Conservation (phyloP, 129 eudicot genomes). For the Flaveria linearis region DNA sequence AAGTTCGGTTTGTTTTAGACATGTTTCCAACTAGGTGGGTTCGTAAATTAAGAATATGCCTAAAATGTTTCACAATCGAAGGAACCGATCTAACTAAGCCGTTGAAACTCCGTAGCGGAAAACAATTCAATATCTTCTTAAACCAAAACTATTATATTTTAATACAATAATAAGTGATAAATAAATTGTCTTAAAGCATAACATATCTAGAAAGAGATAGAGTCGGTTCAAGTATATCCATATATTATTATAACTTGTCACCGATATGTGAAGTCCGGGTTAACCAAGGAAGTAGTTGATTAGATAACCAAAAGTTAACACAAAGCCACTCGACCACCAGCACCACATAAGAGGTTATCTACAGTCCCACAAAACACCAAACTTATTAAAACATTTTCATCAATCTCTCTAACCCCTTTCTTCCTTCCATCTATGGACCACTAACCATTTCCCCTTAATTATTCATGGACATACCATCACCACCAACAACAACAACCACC, state of each 20-base stretch:
- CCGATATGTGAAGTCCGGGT: constrained; percentile 34
- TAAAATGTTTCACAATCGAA: too few species aligned
- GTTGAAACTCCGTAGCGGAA: too few species aligned
- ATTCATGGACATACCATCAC: constrained; percentile 49
- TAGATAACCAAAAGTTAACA: constrained; percentile 44
- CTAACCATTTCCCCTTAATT: constrained; percentile 18
- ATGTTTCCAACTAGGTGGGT: too few species aligned
- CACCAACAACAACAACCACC: constrained; percentile 32
- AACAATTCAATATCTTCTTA: too few species aligned
- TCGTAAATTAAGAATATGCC: too few species aligned
- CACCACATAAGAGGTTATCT: constrained; percentile 40
- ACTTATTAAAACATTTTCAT: constrained; percentile 10
- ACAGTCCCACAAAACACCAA: constrained; percentile 30
- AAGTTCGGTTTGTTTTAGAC: too few species aligned
- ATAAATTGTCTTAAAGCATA: neutral
- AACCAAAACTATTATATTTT: too few species aligned
- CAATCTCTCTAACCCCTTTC: neutral
- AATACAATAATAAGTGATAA: neutral
- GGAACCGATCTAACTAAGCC: too few species aligned
- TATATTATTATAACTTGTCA: neutral
- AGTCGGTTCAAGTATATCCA: constrained; percentile 33
- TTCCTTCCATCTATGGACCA: constrained; percentile 32
- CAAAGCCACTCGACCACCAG: constrained; percentile 15
- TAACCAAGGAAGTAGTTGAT: constrained; percentile 36
- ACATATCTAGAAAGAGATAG: neutral